Base-by-base conservation (phyloP, 163 green algal genomes). In the Scenedesmus sp. region DNA sequence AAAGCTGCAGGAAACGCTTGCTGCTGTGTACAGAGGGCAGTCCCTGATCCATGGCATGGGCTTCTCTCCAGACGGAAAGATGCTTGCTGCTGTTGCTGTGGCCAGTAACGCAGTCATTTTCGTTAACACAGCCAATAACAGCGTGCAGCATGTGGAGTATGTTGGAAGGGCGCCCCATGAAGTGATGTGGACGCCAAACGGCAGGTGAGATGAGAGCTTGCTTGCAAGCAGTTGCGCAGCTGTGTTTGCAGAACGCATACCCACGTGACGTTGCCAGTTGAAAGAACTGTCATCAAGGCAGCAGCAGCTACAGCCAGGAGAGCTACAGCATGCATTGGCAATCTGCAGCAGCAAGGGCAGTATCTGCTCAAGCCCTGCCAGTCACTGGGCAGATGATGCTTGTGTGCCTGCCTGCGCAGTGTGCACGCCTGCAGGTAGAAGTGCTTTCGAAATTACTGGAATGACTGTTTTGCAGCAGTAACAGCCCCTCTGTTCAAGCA, bases 11-110 rank as follows among this genome's bases (percentile, higher is more conserved):
- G 86, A 82, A 16, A 73, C 86, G 7, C 86, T 90, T 7, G 13
- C 62, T 34, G 86, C 86, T 26, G 64, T 82, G 9, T 90, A 90
- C 26, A 13, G 60, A 4, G 86, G 62, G 8, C 60, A 90, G n/a
- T 84, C 62, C 86, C 64, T 90, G 10, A 23, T 90, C 10, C 86
- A 90, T 76, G 86, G 86, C 86, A 90, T 90, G 62, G 86, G 86
- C 9, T 90, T 83, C 52, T 16, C 13, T 8, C 86, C 86, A 70
- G 86, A 90, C 66, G n/a, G 62, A 20, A 90, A 34, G 18, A 90
- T 64, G 7, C 18, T 90, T 4, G 86, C 64, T 12, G n/a, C n/a
- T 8, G 86, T 90, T 3, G 18, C 8, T n/a, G 86, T 90, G 34
- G 86, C 8, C 64, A 84, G 62, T 64, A 90, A 90, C 15, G 60